phyloP scores from a whole-genome alignment of 192 early-diverging fungal genomes.

The Coemansia sp. region DNA sequence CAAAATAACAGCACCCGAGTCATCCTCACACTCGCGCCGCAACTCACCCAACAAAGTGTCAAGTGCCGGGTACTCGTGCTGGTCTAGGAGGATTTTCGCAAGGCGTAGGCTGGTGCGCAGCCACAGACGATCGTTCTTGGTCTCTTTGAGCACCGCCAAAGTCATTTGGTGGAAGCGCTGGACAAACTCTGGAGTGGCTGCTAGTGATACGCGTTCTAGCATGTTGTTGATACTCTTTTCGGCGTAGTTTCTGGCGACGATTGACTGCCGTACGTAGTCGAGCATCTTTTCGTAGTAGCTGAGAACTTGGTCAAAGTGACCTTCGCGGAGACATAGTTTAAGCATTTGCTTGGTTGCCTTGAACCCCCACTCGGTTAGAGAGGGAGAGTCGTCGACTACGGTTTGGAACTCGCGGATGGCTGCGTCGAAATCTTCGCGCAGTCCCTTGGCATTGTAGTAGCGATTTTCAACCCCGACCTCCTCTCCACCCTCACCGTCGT shows the following conservation, averaged over 20 bases:
- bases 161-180: slow-evolving; percentile 34
- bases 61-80: slow-evolving; percentile 24
- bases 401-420: slow-evolving; percentile 33
- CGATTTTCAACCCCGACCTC: slow-evolving; percentile 43
- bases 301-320: slow-evolving; percentile 15
- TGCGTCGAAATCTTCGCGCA: slow-evolving; percentile 30
- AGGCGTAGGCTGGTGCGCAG: slow-evolving; percentile 50
- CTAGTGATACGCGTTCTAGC: slow-evolving; percentile 34
- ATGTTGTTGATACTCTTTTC: slow-evolving; percentile 56
- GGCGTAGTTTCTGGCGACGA: slow-evolving; percentile 40
- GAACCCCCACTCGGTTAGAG: slow-evolving; percentile 46
- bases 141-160: slow-evolving; percentile 33
- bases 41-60: slow-evolving; percentile 22
- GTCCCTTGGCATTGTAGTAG: slow-evolving; percentile 55
- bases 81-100: slow-evolving; percentile 39
- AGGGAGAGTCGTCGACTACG: slow-evolving; percentile 17
- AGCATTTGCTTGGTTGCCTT: slow-evolving; percentile 52
- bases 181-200: slow-evolving; percentile 16
- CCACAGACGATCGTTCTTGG: slow-evolving; percentile 40
- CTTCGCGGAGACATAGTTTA: slow-evolving; percentile 29
- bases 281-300: slow-evolving; percentile 41
- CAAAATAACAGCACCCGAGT: slow-evolving; percentile 51
- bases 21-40: slow-evolving; percentile 24
- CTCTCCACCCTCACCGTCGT: slow-evolving; percentile 21
- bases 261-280: slow-evolving; percentile 24